Percentiles rank a stretch among this genome's conserved stretches.
phyloP scores from a whole-genome alignment of 2,329 filamentous ascomycete genomes.

The Aureobasidium melanogenum region DNA sequence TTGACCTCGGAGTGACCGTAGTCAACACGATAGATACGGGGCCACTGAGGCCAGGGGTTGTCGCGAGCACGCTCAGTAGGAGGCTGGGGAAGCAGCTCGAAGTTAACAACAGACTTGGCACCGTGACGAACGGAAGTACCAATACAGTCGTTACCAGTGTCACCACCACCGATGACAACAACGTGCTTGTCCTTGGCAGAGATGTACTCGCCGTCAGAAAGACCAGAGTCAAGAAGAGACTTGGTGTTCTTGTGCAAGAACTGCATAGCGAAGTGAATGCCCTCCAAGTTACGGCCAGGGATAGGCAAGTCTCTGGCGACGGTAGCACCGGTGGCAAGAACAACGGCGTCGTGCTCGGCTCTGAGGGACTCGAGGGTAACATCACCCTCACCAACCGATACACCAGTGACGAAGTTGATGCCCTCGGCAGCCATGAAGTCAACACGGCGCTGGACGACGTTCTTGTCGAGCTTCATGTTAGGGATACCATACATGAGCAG shows the following conservation, averaged over 20 bases:
- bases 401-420: constrained; percentile 68
- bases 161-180: constrained; percentile 92
- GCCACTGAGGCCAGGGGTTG: constrained; percentile 98
- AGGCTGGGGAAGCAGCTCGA: constrained; percentile 88
- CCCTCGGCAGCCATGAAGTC: constrained; percentile 92
- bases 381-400: constrained; percentile 66
- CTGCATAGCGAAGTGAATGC: constrained; percentile 94
- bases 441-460: constrained; percentile 87
- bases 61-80: constrained; percentile 82
- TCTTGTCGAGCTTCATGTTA: constrained; percentile 99
- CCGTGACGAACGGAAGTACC: constrained; percentile 93
- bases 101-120: constrained; percentile 93
- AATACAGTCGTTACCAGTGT: constrained; percentile 97
- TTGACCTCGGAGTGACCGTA: constrained; percentile 95
- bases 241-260: constrained; percentile 98
- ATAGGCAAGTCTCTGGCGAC: constrained; percentile 89
- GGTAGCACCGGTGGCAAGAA: constrained; percentile 87
- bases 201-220: constrained; percentile 77
- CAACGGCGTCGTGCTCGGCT: constrained; percentile 67
- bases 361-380: constrained; percentile 63
- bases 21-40: constrained; percentile 95
- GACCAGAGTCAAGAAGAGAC: constrained; percentile 84
- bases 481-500: constrained; percentile 97
- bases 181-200: constrained; percentile 94
- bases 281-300: constrained; percentile 76